phyloP scores from a whole-genome alignment of 192 early-diverging fungal species.

The Chytriomyces sp. region DNA sequence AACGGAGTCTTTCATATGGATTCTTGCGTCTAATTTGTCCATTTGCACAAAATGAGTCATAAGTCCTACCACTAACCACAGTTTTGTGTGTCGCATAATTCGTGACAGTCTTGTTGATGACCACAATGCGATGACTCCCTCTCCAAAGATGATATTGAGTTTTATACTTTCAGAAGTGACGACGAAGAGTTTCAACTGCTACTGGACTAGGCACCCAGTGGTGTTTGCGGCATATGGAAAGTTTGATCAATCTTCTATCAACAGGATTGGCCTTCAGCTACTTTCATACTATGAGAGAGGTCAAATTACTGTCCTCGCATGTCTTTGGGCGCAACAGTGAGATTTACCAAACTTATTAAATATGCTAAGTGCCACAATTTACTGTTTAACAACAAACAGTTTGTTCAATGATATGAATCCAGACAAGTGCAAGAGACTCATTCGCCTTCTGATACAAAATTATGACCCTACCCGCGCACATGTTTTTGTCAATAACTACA shows the following conservation, averaged over 20 bases:
- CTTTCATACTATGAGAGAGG: neutral
- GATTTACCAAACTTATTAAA: neutral
- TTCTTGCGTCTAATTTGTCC: too few species aligned
- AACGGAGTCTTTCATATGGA: too few species aligned
- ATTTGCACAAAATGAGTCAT: too few species aligned
- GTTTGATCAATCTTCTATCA: neutral
- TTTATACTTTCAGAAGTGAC: too few species aligned
- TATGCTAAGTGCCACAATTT: neutral
- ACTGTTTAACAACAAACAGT: neutral
- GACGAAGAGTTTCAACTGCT: too few species aligned
- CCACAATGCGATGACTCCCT: too few species aligned
- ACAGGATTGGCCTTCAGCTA: neutral
- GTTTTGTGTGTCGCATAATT: too few species aligned
- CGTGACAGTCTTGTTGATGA: too few species aligned
- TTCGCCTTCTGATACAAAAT: neutral
- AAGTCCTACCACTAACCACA: too few species aligned
- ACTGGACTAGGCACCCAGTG: neutral
- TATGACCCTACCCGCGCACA: neutral
- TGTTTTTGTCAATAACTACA: neutral
- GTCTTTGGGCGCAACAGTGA: neutral
- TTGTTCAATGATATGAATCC: conserved; percentile 6
- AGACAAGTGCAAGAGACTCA: neutral
- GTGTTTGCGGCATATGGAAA: neutral
- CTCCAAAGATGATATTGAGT: too few species aligned
- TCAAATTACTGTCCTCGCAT: neutral